Evolutionary conservation across 2,329 filamentous ascomycete species (phyloP).

Genomic region (Hypoxylon sp.): DNA sequence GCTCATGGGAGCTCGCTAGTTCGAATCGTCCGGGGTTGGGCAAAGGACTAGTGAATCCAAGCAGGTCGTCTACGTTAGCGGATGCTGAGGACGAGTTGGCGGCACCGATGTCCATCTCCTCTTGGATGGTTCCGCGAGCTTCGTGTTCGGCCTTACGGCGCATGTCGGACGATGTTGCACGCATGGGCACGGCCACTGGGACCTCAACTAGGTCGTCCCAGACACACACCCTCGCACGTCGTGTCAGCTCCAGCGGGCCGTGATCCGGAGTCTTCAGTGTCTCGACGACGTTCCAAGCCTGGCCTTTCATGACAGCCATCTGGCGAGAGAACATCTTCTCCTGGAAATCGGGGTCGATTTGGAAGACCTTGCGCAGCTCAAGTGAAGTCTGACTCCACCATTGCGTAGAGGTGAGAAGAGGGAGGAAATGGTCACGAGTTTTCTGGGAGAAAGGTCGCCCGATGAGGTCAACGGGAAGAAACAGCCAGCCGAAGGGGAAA

Average conservation of each 20-base stretch:
- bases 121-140: constrained; percentile 70
- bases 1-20: constrained; percentile 65
- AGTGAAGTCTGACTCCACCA: constrained; percentile 98
- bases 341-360: constrained; percentile 94
- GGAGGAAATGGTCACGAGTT: constrained; percentile 95
- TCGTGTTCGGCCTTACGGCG: constrained; percentile 73
- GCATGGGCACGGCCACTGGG: constrained; percentile 92
- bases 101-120: constrained; percentile 93
- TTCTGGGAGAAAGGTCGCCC: constrained; percentile 96
- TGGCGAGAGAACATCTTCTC: constrained; percentile 99
- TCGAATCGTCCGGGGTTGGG: constrained; percentile 84
- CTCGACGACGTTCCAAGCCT: constrained; percentile 99
- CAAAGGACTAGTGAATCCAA: constrained; percentile 76
- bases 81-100: constrained; percentile 68
- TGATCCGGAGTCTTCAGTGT: constrained; percentile 94
- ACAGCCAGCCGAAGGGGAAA: constrained; percentile 99
- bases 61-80: constrained; percentile 74
- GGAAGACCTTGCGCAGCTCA: constrained; percentile 88
- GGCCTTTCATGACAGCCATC: constrained; percentile 98
- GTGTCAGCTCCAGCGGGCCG: constrained; percentile 91
- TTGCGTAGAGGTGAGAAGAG: constrained; percentile 90
- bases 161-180: constrained; percentile 86
- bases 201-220: constrained; percentile 99
- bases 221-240: constrained; percentile 91
- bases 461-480: constrained; percentile 95